These are phyloP conservation scores for Fusarium guadeloupense DNA, from an alignment of 2,329 filamentous ascomycete genomes.

Conservation along the genomic window DNA sequence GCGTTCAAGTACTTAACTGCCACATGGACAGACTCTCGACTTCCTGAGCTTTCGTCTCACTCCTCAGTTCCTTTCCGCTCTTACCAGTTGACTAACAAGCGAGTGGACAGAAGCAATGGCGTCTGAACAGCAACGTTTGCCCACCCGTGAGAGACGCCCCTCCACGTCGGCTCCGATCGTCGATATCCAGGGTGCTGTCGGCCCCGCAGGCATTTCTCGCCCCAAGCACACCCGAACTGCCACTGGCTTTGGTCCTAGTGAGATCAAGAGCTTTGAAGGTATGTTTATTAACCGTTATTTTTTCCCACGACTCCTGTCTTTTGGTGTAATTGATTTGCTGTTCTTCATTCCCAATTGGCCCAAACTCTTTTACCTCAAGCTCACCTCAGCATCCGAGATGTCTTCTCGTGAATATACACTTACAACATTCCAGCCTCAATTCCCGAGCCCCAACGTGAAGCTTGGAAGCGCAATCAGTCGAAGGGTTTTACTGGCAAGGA, in stretches of 20 bases:
- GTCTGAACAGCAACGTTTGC: slow-evolving; percentile 52
- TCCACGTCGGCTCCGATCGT: slow-evolving; percentile 85
- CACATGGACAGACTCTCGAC: slow-evolving; percentile 7
- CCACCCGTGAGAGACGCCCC: slow-evolving; percentile 78
- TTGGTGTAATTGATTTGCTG: slow-evolving; percentile 2
- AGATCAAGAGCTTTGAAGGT: slow-evolving; percentile 95
- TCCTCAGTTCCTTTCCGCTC: slow-evolving; percentile 3
- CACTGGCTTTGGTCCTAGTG: slow-evolving; percentile 87
- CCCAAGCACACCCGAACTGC: slow-evolving; percentile 98
- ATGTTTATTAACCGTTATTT: slow-evolving; percentile 42
- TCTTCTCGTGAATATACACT: slow-evolving; percentile 5
- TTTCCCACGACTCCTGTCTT: not conserved
- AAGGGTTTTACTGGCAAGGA: slow-evolving; percentile 80
- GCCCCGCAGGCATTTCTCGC: slow-evolving; percentile 83
- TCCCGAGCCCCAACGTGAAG: slow-evolving; percentile 85
- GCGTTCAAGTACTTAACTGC: slow-evolving; percentile 36
- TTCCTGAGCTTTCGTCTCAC: slow-evolving; percentile 10
- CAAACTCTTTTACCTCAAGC: not conserved
- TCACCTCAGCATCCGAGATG: too few species aligned
- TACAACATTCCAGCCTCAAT: slow-evolving; percentile 68
- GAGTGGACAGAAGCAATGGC: slow-evolving; percentile 44
- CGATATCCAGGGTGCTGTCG: slow-evolving; percentile 85
- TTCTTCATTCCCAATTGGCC: not conserved
- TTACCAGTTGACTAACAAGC: slow-evolving; percentile 28
- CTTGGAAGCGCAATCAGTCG: slow-evolving; percentile 73